Evolutionary conservation across 805 yeast genomes (phyloP), one percentile per base, ranked within the genome.

Genomic region (Lachancea thermotolerans): DNA sequence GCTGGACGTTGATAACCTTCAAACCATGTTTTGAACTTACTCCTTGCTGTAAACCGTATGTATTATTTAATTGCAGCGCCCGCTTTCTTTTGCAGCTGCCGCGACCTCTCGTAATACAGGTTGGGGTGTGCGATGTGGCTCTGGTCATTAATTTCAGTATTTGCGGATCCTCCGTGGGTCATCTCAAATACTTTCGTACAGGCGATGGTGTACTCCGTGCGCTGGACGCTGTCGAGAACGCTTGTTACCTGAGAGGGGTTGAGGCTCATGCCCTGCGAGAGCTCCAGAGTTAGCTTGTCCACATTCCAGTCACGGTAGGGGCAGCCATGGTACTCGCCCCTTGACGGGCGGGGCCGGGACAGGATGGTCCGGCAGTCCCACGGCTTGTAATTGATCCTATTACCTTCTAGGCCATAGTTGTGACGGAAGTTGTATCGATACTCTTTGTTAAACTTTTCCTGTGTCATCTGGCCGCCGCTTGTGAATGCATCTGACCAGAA

Each of bases 381-480:
- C 2, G 98, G 95, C 56, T 78, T 77, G 65, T 88, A 89, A 55
- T 88, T 85, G 56, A 79, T 83, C 49, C 96, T 71, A 10, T 83
- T 82, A 54, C 99, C 99, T 66, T 87, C 96, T 47, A 87, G 70
- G 40, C 98, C 99, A 62, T 91, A 93, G 50, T 75, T 77, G 65
- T 93, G 97, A 49, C 95, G 75, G 57, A 93, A 78, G 56, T 85
- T 86, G 71, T 93, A 93, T 49, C 78, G 74, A 70, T 91, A 90
- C 59, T 91, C 95, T 66, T 89, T 90, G 63, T 82, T 79, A 67
- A 90, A 89, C 55, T 79, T 78, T 44, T 88, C 96, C 44, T 78
- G 62, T 4, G 81, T 74, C 66, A 82, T 74, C 10, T 57, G 61
- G 10, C 74, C 74, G 41, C 58, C 57, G 14, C 71, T 74, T 4